phyloP scores from a whole-genome alignment of 768 basidiomycete species.

The Jaapia argillacea region DNA sequence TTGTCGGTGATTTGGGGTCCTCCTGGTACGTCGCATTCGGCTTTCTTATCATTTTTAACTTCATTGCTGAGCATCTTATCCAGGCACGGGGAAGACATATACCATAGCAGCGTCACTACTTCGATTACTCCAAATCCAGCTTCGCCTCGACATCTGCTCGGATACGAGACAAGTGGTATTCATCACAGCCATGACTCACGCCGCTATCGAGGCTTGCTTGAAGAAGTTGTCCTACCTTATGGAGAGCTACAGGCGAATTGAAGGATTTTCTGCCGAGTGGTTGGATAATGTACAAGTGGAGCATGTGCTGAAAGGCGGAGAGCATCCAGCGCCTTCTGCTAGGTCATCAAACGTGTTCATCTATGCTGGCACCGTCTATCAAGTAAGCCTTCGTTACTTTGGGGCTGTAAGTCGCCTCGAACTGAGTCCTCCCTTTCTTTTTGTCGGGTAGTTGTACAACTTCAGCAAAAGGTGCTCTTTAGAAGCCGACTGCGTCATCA shows the following conservation, averaged over 20 bases:
- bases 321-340: conserved; percentile 26
- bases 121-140: conserved; percentile 33
- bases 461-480: conserved; percentile 31
- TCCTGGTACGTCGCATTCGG: too few relatives aligned
- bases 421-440: too few relatives aligned
- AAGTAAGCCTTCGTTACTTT: conserved; percentile 19
- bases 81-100: conserved; percentile 45
- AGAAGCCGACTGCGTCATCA: conserved; percentile 32
- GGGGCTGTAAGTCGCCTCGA: too few relatives aligned
- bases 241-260: conserved; percentile 16
- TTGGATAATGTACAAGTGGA: conserved; percentile 31
- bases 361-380: conserved; percentile 39
- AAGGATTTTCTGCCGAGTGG: conserved; percentile 29
- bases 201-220: conserved; percentile 39
- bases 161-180: conserved; percentile 28
- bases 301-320: conserved; percentile 29
- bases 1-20: conserved; percentile 43
- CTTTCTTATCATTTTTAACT: too few relatives aligned
- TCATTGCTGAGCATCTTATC: too few relatives aligned
- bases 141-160: conserved; percentile 19
- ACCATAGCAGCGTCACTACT: conserved; percentile 37
- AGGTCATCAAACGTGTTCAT: conserved; percentile 19
- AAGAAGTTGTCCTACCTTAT: conserved; percentile 27
- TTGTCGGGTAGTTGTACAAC: conserved; percentile 29
- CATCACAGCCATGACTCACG: conserved; percentile 42